These are phyloP conservation scores for Rubia tinctorum DNA, from an alignment of 305 asterid species.

Conservation along the genomic window DNA sequence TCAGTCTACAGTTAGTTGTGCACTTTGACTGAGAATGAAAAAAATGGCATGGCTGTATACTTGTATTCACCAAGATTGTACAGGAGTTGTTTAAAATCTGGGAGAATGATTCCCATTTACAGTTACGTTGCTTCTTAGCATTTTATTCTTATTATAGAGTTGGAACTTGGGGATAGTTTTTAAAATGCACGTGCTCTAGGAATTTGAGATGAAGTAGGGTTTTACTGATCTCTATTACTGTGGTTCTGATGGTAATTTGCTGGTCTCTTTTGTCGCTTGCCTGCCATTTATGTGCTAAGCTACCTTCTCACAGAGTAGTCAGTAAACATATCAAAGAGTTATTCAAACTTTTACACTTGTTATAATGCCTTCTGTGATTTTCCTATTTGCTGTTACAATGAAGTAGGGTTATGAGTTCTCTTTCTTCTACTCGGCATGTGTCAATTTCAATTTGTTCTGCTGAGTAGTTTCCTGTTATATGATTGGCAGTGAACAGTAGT, in stretches of 20 bases:
- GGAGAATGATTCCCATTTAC: not conserved
- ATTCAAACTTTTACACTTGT: not conserved
- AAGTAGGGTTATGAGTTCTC: not conserved
- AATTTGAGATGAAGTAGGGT: not conserved
- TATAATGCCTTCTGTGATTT: not conserved
- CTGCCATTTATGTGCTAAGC: not conserved
- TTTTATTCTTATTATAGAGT: not conserved
- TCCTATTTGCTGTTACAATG: not conserved
- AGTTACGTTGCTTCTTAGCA: not conserved
- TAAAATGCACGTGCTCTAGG: not conserved
- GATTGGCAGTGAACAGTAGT: too few relatives aligned
- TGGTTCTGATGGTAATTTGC: not conserved
- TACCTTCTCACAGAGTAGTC: not conserved
- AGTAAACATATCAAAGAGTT: not conserved
- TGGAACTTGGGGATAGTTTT: not conserved
- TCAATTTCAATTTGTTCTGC: not conserved
- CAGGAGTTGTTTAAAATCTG: not conserved
- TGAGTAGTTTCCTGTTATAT: not conserved
- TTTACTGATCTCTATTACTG: not conserved
- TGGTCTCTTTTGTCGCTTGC: not conserved
- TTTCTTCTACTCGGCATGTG: not conserved
- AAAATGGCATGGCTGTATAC: not conserved
- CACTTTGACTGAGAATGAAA: not conserved
- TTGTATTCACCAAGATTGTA: not conserved
- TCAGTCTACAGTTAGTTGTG: not conserved